These are phyloP conservation scores for Neophaeococcomyces aloes DNA, from an alignment of 2,329 filamentous ascomycete genomes.

Conservation along the genomic window DNA sequence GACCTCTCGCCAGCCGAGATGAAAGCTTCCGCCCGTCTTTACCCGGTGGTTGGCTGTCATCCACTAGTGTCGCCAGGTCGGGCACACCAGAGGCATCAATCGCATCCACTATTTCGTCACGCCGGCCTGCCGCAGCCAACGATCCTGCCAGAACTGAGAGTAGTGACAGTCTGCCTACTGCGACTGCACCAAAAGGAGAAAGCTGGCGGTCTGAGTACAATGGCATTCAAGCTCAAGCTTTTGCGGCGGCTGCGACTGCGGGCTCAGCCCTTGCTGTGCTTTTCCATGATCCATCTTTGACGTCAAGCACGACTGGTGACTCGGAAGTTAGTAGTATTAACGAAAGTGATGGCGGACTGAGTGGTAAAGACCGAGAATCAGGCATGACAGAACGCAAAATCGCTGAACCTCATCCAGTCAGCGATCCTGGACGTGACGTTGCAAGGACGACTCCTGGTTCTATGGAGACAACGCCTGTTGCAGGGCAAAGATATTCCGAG, in stretches of 20 bases:
- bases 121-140: conserved; percentile 3
- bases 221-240: conserved; percentile 20
- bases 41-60: conserved; percentile 46
- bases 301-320: conserved; percentile 22
- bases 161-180: conserved; percentile 19
- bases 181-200: conserved; percentile 9
- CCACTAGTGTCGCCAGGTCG: conserved; percentile 23
- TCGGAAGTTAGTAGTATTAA: conserved; percentile 5
- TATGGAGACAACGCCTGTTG: neutral
- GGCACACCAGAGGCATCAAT: conserved; percentile 5
- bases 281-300: conserved; percentile 31
- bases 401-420: neutral
- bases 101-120: conserved; percentile 2
- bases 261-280: conserved; percentile 40
- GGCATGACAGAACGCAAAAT: neutral
- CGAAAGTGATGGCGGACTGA: neutral
- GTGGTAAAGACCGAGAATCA: conserved; percentile 1
- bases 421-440: neutral
- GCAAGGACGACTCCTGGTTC: conserved; percentile 6
- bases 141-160: conserved; percentile 9
- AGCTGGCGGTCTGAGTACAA: conserved; percentile 6
- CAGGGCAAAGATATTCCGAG: neutral
- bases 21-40: conserved; percentile 41
- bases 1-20: conserved; percentile 25
- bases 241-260: conserved; percentile 36